These are phyloP conservation scores for Hypoxylon sp. DNA, from an alignment of 2,329 filamentous ascomycete genomes.

Conservation along the genomic window DNA sequence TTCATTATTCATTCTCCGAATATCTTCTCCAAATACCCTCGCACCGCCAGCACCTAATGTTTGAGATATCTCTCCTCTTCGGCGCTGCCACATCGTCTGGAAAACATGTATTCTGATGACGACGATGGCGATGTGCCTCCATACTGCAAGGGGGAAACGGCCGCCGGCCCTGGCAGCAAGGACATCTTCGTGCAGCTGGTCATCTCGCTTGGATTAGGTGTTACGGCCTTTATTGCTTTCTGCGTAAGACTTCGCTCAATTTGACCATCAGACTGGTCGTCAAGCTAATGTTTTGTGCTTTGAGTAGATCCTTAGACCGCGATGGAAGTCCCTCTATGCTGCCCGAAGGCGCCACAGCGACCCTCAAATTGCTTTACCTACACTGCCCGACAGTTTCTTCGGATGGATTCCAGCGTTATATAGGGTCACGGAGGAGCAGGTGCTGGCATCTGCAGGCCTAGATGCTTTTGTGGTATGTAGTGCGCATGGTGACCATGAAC, in stretches of 20 bases:
- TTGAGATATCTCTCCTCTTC: neutral
- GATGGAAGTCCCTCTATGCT: conserved; percentile 92
- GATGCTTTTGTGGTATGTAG: conserved; percentile 86
- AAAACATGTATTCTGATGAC: conserved; percentile 32
- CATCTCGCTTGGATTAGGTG: conserved; percentile 77
- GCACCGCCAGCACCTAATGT: conserved; percentile 37
- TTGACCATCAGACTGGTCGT: neutral
- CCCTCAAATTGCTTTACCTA: conserved; percentile 72
- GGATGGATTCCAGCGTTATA: conserved; percentile 94
- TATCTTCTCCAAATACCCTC: neutral
- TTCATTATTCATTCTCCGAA: conserved; percentile 1
- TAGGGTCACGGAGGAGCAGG: conserved; percentile 86
- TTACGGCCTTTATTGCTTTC: conserved; percentile 79
- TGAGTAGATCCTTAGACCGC: conserved; percentile 81
- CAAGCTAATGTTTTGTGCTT: conserved; percentile 19
- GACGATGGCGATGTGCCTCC: conserved; percentile 27
- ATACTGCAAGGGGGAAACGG: conserved; percentile 42
- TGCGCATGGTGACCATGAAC: conserved; percentile 49
- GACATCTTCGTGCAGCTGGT: conserved; percentile 74
- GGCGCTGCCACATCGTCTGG: conserved; percentile 11
- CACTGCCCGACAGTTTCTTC: conserved; percentile 85
- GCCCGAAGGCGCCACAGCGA: conserved; percentile 84
- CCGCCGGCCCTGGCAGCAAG: conserved; percentile 55
- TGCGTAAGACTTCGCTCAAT: conserved; percentile 68
- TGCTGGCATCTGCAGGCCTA: conserved; percentile 88